phyloP scores from a whole-genome alignment of 2,329 filamentous ascomycete genomes.

The Fusarium pseudoanthophilum region DNA sequence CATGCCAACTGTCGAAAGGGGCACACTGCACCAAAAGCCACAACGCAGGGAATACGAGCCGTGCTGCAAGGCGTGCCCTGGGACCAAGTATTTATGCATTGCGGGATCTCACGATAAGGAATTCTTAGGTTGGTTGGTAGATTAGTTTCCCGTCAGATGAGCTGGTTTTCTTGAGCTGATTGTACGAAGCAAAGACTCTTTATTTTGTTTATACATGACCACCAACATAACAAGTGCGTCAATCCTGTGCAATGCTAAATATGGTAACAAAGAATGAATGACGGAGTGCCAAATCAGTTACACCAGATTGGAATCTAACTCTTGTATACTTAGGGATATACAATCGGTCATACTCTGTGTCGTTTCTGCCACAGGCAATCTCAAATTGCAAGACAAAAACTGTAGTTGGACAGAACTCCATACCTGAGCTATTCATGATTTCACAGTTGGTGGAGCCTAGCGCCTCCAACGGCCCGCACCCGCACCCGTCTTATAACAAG shows the following conservation, averaged over 20 bases:
- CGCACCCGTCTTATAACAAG: neutral
- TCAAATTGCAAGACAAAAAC: neutral
- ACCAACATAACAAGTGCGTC: neutral
- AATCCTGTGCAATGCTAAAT: neutral
- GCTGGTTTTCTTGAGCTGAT: neutral
- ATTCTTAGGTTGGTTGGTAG: neutral
- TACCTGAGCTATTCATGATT: neutral
- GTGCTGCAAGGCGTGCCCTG: neutral
- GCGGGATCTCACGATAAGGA: neutral
- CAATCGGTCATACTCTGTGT: too few relatives aligned
- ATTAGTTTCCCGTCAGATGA: too few relatives aligned
- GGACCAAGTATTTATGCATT: too few relatives aligned
- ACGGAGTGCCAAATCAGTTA: neutral
- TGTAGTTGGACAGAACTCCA: neutral
- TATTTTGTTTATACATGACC: neutral
- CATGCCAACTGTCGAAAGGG: constrained; percentile 11
- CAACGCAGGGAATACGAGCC: neutral
- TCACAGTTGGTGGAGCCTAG: constrained; percentile 15
- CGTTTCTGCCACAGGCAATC: neutral
- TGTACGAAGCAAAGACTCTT: neutral
- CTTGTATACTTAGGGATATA: neutral
- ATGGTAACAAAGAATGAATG: neutral
- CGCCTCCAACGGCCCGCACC: constrained; percentile 34
- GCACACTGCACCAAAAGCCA: constrained; percentile 6
- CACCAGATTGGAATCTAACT: too few relatives aligned